phyloP scores from a whole-genome alignment of 1,139 yeast genomes.

The Taphrina flavorubra region DNA sequence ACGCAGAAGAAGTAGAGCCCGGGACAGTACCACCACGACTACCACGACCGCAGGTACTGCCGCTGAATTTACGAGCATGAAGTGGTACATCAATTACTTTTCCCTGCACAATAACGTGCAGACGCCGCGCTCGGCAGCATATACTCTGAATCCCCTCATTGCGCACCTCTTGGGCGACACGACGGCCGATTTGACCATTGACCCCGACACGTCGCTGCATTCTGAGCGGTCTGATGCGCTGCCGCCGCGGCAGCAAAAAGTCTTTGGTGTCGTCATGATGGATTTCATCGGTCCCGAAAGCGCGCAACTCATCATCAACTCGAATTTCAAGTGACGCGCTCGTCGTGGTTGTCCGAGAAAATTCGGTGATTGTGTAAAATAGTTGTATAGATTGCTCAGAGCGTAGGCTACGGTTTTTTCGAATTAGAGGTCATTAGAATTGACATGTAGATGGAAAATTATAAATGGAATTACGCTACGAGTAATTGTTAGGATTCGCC shows the following conservation, averaged over 20 bases:
- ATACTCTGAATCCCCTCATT: constrained; percentile 21
- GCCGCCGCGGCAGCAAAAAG: neutral
- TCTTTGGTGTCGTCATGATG: constrained; percentile 23
- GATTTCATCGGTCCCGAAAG: constrained; percentile 23
- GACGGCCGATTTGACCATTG: neutral
- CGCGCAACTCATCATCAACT: constrained; percentile 13
- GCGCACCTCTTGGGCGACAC: neutral
- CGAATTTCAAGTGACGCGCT: constrained; percentile 12
- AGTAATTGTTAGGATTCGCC: neutral
- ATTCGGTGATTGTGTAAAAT: too few species aligned
- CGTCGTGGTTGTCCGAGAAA: too few species aligned
- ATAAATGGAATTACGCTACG: too few species aligned
- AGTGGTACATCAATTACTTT: constrained; percentile 32
- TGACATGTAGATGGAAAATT: too few species aligned
- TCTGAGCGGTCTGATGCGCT: neutral
- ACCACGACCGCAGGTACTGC: neutral
- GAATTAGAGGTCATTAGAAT: too few species aligned
- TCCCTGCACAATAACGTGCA: constrained; percentile 37
- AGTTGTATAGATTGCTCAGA: too few species aligned
- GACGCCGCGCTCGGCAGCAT: constrained; percentile 33
- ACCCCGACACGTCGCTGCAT: neutral
- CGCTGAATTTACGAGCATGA: neutral
- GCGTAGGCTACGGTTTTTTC: too few species aligned
- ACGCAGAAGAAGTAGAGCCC: neutral
- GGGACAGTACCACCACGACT: neutral